A percentile compares a stretch with the other conserved stretches of the same genome.
These are phyloP conservation scores for Rosa multiflora DNA, from an alignment of 306 rosid species.

Conservation along the genomic window DNA sequence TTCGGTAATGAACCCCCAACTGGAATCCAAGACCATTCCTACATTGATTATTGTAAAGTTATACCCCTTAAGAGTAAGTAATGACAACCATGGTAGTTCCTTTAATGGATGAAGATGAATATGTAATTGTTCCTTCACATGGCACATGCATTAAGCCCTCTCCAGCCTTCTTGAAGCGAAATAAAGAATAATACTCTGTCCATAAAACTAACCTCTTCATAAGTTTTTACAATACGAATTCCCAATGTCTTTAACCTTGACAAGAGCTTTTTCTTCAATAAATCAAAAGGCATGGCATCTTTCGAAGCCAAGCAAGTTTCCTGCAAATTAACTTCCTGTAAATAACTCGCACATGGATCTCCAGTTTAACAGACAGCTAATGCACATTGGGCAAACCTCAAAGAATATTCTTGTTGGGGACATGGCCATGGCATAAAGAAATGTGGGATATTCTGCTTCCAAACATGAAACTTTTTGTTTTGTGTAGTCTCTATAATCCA, in stretches of 20 bases:
- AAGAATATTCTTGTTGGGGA: slow-evolving; percentile 85
- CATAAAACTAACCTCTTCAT: slow-evolving; percentile 74
- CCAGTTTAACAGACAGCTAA: slow-evolving; percentile 21
- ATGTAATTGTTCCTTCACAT: neutral
- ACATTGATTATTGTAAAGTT: slow-evolving; percentile 22
- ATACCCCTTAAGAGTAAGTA: neutral
- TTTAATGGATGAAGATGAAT: neutral
- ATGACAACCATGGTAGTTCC: neutral
- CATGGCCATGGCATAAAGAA: slow-evolving; percentile 97
- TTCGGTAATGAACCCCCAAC: slow-evolving; percentile 98
- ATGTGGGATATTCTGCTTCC: slow-evolving; percentile 84
- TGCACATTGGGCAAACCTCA: slow-evolving; percentile 60
- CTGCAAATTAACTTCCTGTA: slow-evolving; percentile 45
- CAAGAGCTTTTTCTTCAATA: slow-evolving; percentile 81
- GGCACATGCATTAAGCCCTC: neutral
- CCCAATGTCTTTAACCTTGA: slow-evolving; percentile 86
- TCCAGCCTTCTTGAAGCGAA: neutral
- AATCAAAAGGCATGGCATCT: slow-evolving; percentile 95
- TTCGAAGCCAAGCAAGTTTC: slow-evolving; percentile 97
- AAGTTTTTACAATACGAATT: slow-evolving; percentile 62
- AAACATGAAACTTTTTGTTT: slow-evolving; percentile 52
- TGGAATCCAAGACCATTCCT: slow-evolving; percentile 99
- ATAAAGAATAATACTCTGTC: slow-evolving; percentile 22
- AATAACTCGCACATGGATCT: slow-evolving; percentile 18
- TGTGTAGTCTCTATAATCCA: slow-evolving; percentile 91